These are phyloP conservation scores for Plantago ovata DNA, from an alignment of 257 asterid genomes.

Conservation along the genomic window DNA sequence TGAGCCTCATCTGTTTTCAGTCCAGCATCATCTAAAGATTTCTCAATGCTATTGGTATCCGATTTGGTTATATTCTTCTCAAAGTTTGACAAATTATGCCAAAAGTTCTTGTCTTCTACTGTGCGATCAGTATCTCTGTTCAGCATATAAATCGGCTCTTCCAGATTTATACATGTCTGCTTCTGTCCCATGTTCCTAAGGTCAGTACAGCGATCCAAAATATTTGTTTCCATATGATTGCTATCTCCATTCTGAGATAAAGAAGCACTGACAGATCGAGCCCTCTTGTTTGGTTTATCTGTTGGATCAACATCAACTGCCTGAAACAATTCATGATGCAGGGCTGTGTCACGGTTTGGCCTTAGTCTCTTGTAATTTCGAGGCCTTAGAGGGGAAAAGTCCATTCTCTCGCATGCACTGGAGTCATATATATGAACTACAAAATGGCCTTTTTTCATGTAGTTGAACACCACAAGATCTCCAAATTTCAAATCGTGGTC, in stretches of 20 bases:
- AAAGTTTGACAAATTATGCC: slow-evolving; percentile 37
- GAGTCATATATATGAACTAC: slow-evolving; percentile 38
- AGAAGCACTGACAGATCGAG: slow-evolving; percentile 21
- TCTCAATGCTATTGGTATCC: not conserved
- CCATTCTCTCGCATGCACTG: slow-evolving; percentile 35
- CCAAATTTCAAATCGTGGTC: slow-evolving; percentile 45
- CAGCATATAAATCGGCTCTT: slow-evolving; percentile 31
- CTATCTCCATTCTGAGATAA: slow-evolving; percentile 14
- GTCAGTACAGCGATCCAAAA: not conserved
- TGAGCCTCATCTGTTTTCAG: not conserved
- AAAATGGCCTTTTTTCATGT: slow-evolving; percentile 34
- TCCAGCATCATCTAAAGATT: not conserved
- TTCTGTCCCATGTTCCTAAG: not conserved
- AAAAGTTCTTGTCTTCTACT: slow-evolving; percentile 28
- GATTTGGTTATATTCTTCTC: slow-evolving; percentile 36
- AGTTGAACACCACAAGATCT: slow-evolving; percentile 35
- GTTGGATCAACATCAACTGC: slow-evolving; percentile 1
- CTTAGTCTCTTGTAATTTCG: slow-evolving; percentile 12
- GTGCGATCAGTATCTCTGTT: slow-evolving; percentile 21
- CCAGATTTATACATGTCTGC: slow-evolving; percentile 16
- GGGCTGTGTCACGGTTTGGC: slow-evolving; percentile 12
- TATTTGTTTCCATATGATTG: slow-evolving; percentile 8
- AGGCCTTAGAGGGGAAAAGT: slow-evolving; percentile 10
- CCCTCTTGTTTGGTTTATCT: slow-evolving; percentile 14
- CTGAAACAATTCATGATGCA: slow-evolving; percentile 17